Conservation (phyloP, 1,139 yeast genomes). For the Saccharomyces hybrid region DNA sequence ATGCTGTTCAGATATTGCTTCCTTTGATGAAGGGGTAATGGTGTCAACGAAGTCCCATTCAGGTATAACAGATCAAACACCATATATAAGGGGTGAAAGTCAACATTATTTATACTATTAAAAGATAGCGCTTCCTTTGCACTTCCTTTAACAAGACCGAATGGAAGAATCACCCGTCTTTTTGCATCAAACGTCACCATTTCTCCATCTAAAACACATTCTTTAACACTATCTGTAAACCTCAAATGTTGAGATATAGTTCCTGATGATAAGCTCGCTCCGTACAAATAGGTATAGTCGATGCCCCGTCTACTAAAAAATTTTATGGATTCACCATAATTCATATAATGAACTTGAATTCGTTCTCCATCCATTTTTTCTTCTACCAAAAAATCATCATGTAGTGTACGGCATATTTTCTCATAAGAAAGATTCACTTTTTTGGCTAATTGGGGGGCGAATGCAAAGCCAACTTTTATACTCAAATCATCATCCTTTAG, state of each 20-base stretch:
- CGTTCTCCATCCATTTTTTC: conserved; percentile 95
- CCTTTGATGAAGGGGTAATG: conserved; percentile 48
- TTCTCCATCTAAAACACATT: conserved; percentile 75
- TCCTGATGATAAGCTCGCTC: conserved; percentile 47
- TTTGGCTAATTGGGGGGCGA: conserved; percentile 65
- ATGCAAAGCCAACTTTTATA: conserved; percentile 47
- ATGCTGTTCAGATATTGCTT: conserved; percentile 45
- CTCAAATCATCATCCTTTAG: conserved; percentile 40
- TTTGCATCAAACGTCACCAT: conserved; percentile 80
- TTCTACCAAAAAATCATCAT: conserved; percentile 59
- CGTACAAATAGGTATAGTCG: conserved; percentile 71
- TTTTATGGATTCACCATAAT: conserved; percentile 39
- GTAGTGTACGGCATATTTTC: conserved; percentile 40
- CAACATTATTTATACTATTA: conserved; percentile 28
- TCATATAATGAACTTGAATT: conserved; percentile 56
- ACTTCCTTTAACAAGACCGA: conserved; percentile 68
- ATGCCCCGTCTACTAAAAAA: conserved; percentile 65
- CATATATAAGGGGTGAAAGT: conserved; percentile 51
- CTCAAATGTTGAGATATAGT: conserved; percentile 51
- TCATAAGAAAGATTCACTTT: conserved; percentile 45
- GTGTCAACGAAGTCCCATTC: conserved; percentile 56
- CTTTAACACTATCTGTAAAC: conserved; percentile 40
- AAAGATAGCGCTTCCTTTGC: conserved; percentile 38
- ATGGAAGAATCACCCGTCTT: conserved; percentile 56
- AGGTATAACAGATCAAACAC: conserved; percentile 66